phyloP scores from a whole-genome alignment of 2,329 filamentous ascomycete species.

The Aureobasidium pullulans region DNA sequence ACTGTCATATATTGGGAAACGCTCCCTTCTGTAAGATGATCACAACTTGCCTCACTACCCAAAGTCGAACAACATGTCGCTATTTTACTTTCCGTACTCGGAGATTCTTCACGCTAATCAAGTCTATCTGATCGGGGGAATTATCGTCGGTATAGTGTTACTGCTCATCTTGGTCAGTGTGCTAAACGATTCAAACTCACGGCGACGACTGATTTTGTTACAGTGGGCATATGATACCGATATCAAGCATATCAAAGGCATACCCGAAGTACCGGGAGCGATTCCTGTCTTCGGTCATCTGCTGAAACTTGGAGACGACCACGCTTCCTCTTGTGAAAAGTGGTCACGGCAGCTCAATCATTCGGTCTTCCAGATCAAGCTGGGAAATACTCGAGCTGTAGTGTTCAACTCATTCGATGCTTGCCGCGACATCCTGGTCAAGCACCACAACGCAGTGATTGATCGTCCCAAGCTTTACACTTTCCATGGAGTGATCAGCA shows the following conservation, averaged over 20 bases:
- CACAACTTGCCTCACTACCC: no score
- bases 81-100: neutral
- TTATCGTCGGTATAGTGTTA: neutral
- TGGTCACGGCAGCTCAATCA: slow-evolving; percentile 42
- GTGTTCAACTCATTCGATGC: slow-evolving; percentile 48
- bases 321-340: slow-evolving; percentile 44
- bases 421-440: slow-evolving; percentile 44
- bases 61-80: neutral
- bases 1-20: no score
- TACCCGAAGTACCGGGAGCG: slow-evolving; percentile 45
- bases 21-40: no score
- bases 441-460: slow-evolving; percentile 44
- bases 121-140: neutral
- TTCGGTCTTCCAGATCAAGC: slow-evolving; percentile 47
- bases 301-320: slow-evolving; percentile 45
- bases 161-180: neutral
- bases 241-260: slow-evolving; percentile 41
- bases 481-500: slow-evolving; percentile 47
- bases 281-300: slow-evolving; percentile 46
- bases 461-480: slow-evolving; percentile 46
- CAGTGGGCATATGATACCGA: slow-evolving; percentile 31
- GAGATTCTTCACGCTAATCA: neutral
- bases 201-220: neutral
- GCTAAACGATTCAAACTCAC: neutral
- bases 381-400: slow-evolving; percentile 47